These are phyloP conservation scores for Plasmopara viticola DNA, from an alignment of 352 stramenopile species.

Conservation along the genomic window DNA sequence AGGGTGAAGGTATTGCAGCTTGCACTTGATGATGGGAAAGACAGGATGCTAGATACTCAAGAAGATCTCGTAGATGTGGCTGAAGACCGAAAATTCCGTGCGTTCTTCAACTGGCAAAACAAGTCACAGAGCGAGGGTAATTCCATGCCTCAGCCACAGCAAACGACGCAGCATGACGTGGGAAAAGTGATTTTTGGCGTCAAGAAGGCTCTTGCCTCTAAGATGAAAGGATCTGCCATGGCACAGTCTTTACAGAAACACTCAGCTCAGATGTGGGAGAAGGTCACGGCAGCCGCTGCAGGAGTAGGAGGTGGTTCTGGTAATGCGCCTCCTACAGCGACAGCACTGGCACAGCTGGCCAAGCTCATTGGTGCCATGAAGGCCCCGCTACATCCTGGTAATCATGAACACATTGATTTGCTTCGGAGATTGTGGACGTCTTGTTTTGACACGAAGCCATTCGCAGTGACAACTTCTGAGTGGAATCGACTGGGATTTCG, in stretches of 20 bases:
- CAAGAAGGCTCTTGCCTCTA: slow-evolving; percentile 75
- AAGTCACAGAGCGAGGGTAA: slow-evolving; percentile 11
- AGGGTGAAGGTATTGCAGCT: slow-evolving; percentile 77
- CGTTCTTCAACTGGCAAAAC: slow-evolving; percentile 54
- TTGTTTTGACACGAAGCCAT: slow-evolving; percentile 65
- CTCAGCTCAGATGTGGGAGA: slow-evolving; percentile 68
- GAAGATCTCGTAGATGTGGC: slow-evolving; percentile 45
- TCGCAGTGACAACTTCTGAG: slow-evolving; percentile 30
- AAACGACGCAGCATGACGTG: slow-evolving; percentile 35
- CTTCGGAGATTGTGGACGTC: slow-evolving; percentile 59
- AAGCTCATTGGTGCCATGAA: slow-evolving; percentile 66
- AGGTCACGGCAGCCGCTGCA: slow-evolving; percentile 33
- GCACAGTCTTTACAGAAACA: slow-evolving; percentile 71
- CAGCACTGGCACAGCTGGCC: slow-evolving; percentile 53
- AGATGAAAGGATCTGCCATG: slow-evolving; percentile 69
- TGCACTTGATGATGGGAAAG: slow-evolving; percentile 8
- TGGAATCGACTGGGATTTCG: slow-evolving; percentile 68
- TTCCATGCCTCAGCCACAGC: slow-evolving; percentile 16
- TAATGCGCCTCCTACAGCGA: slow-evolving; percentile 49
- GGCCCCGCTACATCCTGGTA: slow-evolving; percentile 43
- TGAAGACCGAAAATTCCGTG: slow-evolving; percentile 59
- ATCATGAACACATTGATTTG: slow-evolving; percentile 63
- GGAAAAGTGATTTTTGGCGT: slow-evolving; percentile 58
- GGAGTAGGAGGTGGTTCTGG: slow-evolving; percentile 14
- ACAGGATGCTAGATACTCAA: slow-evolving; percentile 5